Evolutionary conservation across 2,329 filamentous ascomycete genomes (phyloP), one percentile per base, ranked within the genome.

Genomic region (Fonsecaea pedrosoi): DNA sequence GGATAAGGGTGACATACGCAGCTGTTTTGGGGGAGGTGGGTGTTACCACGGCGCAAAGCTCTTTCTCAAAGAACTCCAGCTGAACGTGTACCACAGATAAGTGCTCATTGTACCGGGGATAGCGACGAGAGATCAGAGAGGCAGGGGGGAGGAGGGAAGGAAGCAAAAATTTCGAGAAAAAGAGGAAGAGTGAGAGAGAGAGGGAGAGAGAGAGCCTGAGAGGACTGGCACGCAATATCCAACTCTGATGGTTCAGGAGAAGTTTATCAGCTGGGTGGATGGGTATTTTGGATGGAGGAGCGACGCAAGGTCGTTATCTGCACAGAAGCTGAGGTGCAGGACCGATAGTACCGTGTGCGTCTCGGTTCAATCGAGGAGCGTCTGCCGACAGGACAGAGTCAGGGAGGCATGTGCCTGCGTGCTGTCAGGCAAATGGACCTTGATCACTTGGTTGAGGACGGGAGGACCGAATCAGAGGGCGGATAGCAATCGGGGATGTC

Each of bases 31-130:
- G 37, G 56, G 37, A 13, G 40, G 15, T 34, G 57, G 37, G 25
- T 55, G 64, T 60, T 65, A 71, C 67, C 65, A 69, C 59, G 68
- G 69, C 62, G 66, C 63, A 66, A 67, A 65, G 68, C 71, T 71
- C 68, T 73, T 73, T 70, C 69, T 66, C 68, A 70, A 64, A 67
- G 71, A 71, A 66, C 69, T 69, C 69, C 69, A 72, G 68, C 72
- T 70, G 67, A 71, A 73, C 61, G 67, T 65, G 62, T 71, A 71
- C 72, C 72, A 73, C 63, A 73, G 63, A 54, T 70, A 73, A 48
- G 58, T 71, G 68, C 70, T 73, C 72, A 73, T 73, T 70, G 66
- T 72, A 69, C 40, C 59, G 32, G 55, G 53, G 62, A 37, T 25
- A 45, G 38, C 37, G 61, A 57, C 54, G 54, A 50, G 42, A 25